A percentile compares a stretch with the other conserved stretches of the same genome.
Evolutionary conservation across 192 early-diverging fungal genomes (phyloP).

Genomic region (Linnemannia zychae): DNA sequence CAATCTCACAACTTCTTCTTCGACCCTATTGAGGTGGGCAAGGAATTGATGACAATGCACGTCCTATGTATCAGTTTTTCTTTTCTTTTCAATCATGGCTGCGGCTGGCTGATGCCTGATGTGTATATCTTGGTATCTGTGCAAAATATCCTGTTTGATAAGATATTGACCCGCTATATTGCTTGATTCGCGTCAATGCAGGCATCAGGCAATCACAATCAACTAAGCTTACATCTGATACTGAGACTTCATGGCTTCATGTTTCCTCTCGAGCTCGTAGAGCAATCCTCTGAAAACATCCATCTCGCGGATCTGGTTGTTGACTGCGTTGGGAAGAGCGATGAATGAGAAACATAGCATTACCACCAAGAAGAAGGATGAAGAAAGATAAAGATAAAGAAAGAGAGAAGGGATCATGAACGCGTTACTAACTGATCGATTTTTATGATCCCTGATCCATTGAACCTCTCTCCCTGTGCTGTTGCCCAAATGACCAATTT

Average conservation of each 20-base stretch:
- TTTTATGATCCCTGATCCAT: neutral
- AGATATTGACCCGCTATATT: neutral
- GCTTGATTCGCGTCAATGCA: neutral
- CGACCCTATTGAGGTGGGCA: conserved; percentile 60
- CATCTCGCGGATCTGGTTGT: conserved; percentile 85
- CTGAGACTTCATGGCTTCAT: conserved; percentile 81
- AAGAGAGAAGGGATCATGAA: neutral
- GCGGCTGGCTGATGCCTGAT: neutral
- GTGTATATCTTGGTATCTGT: neutral
- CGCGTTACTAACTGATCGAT: neutral
- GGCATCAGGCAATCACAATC: conserved; percentile 7
- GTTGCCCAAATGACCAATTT: neutral
- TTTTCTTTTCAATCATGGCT: neutral
- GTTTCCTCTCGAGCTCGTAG: conserved; percentile 85
- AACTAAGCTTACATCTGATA: conserved; percentile 62
- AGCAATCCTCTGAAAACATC: conserved; percentile 81
- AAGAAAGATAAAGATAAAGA: neutral
- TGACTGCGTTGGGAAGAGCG: conserved; percentile 62
- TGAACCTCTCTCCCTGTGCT: neutral
- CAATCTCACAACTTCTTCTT: conserved; percentile 88
- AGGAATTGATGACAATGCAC: conserved; percentile 7
- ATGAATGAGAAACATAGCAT: conserved; percentile 6
- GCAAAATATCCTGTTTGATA: neutral
- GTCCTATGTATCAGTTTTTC: neutral
- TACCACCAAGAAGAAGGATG: neutral